These are phyloP conservation scores for Priceomyces carsonii DNA, from an alignment of 805 yeast genomes.

Conservation along the genomic window DNA sequence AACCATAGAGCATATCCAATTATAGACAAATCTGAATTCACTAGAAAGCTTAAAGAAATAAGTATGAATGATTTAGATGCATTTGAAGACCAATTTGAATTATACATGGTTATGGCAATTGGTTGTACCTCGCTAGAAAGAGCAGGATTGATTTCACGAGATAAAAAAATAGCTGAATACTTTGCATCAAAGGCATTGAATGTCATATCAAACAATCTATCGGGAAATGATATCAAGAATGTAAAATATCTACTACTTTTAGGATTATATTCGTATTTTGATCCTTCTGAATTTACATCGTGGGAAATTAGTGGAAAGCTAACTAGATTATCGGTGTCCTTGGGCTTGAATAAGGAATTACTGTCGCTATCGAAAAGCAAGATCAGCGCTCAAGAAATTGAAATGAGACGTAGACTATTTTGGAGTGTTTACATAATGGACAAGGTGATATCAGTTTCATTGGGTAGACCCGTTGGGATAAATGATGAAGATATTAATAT, in stretches of 20 bases:
- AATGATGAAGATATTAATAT: conserved; percentile 53
- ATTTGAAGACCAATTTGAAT: conserved; percentile 39
- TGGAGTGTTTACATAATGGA: conserved; percentile 52
- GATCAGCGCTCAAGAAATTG: conserved; percentile 26
- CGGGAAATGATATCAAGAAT: conserved; percentile 40
- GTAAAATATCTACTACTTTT: conserved; percentile 42
- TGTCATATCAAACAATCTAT: conserved; percentile 36
- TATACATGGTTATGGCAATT: conserved; percentile 54
- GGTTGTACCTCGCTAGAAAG: conserved; percentile 51
- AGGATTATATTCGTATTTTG: conserved; percentile 53
- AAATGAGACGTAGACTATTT: conserved; percentile 46
- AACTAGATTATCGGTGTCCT: conserved; percentile 42
- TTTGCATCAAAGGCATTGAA: conserved; percentile 44
- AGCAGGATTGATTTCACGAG: conserved; percentile 19
- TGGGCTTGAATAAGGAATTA: conserved; percentile 48
- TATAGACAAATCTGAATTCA: conserved; percentile 38
- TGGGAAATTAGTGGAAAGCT: conserved; percentile 55
- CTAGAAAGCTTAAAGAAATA: conserved; percentile 29
- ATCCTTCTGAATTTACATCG: conserved; percentile 48
- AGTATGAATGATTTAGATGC: conserved; percentile 15
- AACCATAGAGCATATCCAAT: conserved; percentile 47
- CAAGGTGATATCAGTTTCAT: conserved; percentile 46
- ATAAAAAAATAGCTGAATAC: conserved; percentile 33
- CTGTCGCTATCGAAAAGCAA: conserved; percentile 11
- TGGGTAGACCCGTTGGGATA: conserved; percentile 51